These are phyloP conservation scores for Pestalotiopsis fici DNA, from an alignment of 2,329 filamentous ascomycete species.

Conservation along the genomic window DNA sequence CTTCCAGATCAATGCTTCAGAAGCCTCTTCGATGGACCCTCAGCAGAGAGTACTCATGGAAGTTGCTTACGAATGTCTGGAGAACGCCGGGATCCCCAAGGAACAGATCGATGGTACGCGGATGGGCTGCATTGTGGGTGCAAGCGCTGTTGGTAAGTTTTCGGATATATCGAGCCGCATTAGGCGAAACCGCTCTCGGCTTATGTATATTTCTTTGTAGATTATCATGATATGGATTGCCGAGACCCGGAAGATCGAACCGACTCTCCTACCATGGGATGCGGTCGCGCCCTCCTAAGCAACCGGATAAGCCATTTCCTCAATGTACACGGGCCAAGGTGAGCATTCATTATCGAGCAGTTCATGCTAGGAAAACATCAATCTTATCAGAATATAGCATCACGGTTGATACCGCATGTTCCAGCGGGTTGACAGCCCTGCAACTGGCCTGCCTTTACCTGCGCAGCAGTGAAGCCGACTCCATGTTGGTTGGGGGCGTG, in stretches of 20 bases:
- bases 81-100: constrained; percentile 24
- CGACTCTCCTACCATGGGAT: constrained; percentile 20
- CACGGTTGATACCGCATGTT: constrained; percentile 37
- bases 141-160: background rate
- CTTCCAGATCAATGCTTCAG: constrained; percentile 18
- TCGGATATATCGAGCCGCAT: background rate
- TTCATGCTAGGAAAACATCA: constrained; percentile 28
- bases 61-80: constrained; percentile 27
- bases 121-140: constrained; percentile 10
- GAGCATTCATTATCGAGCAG: constrained; percentile 30
- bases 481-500: constrained; percentile 11
- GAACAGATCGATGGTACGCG: constrained; percentile 15
- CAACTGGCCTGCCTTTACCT: constrained; percentile 24
- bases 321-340: constrained; percentile 27
- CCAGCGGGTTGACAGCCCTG: constrained; percentile 29
- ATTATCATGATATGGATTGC: background rate
- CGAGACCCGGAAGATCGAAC: constrained; percentile 4
- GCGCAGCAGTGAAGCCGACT: constrained; percentile 22
- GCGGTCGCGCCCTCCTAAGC: constrained; percentile 21
- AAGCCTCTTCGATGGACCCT: constrained; percentile 23
- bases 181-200: too few species aligned
- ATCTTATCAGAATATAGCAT: constrained; percentile 20
- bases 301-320: constrained; percentile 35
- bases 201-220: background rate
- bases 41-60: constrained; percentile 28